Evolutionary conservation across 768 basidiomycete species (phyloP).

Genomic region (Exsudoporus frostii): DNA sequence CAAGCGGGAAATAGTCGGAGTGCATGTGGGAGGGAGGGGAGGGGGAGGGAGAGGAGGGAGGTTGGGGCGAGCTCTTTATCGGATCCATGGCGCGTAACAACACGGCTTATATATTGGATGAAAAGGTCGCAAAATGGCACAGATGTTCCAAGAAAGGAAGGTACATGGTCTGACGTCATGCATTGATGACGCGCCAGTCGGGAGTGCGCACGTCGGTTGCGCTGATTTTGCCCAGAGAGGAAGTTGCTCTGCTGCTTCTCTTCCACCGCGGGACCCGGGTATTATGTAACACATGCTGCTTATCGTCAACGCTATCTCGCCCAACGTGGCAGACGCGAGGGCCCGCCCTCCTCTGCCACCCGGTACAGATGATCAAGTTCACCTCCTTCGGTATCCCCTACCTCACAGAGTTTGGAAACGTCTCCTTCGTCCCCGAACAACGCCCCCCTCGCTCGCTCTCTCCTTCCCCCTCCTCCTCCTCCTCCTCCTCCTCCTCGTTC

Average conservation of each 20-base stretch:
- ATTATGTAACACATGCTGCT: slow-evolving; percentile 9
- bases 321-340: slow-evolving; percentile 11
- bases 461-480: slow-evolving; percentile 12
- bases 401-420: slow-evolving; percentile 27
- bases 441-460: not conserved
- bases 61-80: slow-evolving; percentile 9
- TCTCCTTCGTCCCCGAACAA: slow-evolving; percentile 16
- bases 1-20: slow-evolving; percentile 27
- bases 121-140: slow-evolving; percentile 8
- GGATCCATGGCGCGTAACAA: not conserved
- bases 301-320: slow-evolving; percentile 3
- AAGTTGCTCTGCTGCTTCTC: not conserved
- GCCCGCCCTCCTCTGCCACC: not conserved
- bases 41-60: not conserved
- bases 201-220: not conserved
- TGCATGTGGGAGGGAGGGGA: not conserved
- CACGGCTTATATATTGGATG: slow-evolving; percentile 23
- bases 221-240: not conserved
- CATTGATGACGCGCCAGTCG: not conserved
- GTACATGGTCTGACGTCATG: slow-evolving; percentile 28
- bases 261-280: not conserved
- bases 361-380: slow-evolving; percentile 27
- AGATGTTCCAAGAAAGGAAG: slow-evolving; percentile 28
- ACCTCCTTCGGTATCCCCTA: slow-evolving; percentile 30
- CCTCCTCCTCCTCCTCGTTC: slow-evolving; percentile 24